Base-by-base conservation (phyloP, 768 basidiomycete genomes). In the Leucosporidium scottii region DNA sequence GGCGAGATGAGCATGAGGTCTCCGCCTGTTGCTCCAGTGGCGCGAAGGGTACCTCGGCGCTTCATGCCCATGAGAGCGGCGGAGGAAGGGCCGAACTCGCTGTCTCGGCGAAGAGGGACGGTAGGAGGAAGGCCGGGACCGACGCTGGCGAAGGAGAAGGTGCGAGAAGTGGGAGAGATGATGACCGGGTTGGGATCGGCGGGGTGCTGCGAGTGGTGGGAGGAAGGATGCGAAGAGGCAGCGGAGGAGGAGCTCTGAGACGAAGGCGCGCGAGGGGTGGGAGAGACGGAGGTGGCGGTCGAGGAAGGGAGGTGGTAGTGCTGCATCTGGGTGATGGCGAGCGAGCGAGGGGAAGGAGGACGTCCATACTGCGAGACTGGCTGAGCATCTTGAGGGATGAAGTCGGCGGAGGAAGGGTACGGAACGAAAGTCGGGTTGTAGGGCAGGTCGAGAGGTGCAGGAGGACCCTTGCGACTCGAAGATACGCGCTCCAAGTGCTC, bases 1-100 rank as follows among this genome's bases (percentile, higher is more conserved):
- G 67, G 71, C 54, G 67, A 68, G 62, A 72, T 66, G 67, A 72
- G 67, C 65, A 72, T 66, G 36, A 72, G 55, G 58, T 72, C 67
- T 20, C 62, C 67, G 18, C 59, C 49, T 1, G 7, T 34, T 7
- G 34, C 48, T 17, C 39, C 39, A 4, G 50, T 18, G 13, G 39
- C 48, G 3, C 67, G 61, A 20, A 72, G 10, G 3, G 71, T 72
- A 10, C 65, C 62, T 0, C 71, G 67, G 0, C 71, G 71, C 39
- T 66, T 60, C 18, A 72, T 62, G 4, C 67, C 71, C 30, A 57
- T 28, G 30, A 57, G 55, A 23, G 30, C 21, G 31, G 55, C 12
- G 55, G 23, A 30, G 31, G 30, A 34, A 25, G 23, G 55, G 17
- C 21, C 17, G 30, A 31, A 18, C 30, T n/a, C 51, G 51, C 23